These are phyloP conservation scores for Gracilaria vermiculophylla DNA, from an alignment of 23 red algal genomes.

Conservation along the genomic window DNA sequence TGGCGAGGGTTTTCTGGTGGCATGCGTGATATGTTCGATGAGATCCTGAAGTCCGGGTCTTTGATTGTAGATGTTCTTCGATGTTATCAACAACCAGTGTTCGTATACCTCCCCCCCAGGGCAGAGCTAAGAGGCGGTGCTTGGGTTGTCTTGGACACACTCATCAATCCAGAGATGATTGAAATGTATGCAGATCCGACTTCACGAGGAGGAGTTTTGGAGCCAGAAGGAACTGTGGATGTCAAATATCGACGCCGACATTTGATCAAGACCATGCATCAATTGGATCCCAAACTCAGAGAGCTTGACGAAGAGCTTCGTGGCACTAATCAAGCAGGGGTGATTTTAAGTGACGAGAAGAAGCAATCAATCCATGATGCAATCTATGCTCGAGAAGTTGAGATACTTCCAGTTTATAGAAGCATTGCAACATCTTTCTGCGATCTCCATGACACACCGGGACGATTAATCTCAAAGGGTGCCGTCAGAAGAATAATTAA, in stretches of 20 bases:
- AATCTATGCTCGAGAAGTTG: conserved; percentile 76
- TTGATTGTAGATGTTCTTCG: conserved; percentile 95
- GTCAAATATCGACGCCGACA: conserved; percentile 93
- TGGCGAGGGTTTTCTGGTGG: conserved; percentile 98
- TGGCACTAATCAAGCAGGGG: conserved; percentile 16
- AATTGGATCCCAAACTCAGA: conserved; percentile 71
- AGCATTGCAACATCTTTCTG: conserved; percentile 91
- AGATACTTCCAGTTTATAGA: conserved; percentile 86
- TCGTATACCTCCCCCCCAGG: conserved; percentile 95
- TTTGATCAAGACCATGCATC: conserved; percentile 96
- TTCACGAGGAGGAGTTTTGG: conserved; percentile 91
- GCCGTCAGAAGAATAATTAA: conserved; percentile 83
- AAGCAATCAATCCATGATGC: conserved; percentile 76
- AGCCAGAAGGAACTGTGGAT: conserved; percentile 98
- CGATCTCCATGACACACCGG: conserved; percentile 98
- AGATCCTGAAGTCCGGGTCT: conserved; percentile 94
- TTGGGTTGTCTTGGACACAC: conserved; percentile 98
- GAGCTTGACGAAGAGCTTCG: conserved; percentile 69
- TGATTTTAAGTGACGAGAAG: conserved; percentile 54
- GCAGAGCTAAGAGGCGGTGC: conserved; percentile 97
- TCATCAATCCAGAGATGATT: conserved; percentile 94
- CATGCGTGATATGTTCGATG: conserved; percentile 98
- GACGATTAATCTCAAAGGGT: conserved; percentile 78
- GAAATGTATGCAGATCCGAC: conserved; percentile 98
- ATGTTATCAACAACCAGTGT: conserved; percentile 84